Base-by-base conservation (phyloP, 1,139 yeast species). In the Zygosaccharomyces sapae region DNA sequence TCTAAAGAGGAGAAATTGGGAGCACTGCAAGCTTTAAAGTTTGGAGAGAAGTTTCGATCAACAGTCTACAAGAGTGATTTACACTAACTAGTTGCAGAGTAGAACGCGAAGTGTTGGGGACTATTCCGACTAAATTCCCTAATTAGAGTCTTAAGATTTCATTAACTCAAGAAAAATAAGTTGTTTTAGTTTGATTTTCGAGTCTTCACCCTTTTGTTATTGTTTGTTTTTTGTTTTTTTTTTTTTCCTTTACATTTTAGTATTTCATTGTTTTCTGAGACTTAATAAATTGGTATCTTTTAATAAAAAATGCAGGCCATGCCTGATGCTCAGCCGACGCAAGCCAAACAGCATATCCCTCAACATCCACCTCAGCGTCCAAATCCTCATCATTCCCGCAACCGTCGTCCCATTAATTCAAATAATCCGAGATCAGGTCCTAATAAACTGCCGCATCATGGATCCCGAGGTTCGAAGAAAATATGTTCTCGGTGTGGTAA, bases 401-500 rank as follows among this genome's bases (percentile, higher is more conserved):
- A 24, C 8, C 38, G 6, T 19, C 38, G 27, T 12, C 8, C 18
- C 2, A 3, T 35, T 13, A 24, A 18, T 35, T 29, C 10, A 35
- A 35, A 19, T 35, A n/a, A 2, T 35, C 22, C 16, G 12, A 35
- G 5, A 3, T 5, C 19, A n/a, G 22, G 27, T 35, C 30, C 10
- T 5, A 35, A 19, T 3, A 37, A 37, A 19, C 29, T 18, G 6
- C 29, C 40, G 10, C 31, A 37, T 37, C 40, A 37, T 25, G 40
- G 40, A 4, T 37, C 45, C 8, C 45, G 45, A 36, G 35, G 40
- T 29, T 30, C 38, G 30, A 45, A 41, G 12, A 60, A 77, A 53
- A 58, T 67, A 12, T 86, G 96, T 67, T 72, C 77, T 30, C 73
- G 75, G 42, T 89, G 97, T 69, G 76, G 76, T 2, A 67, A 74